A percentile compares a stretch with the other conserved stretches of the same genome.
Conservation (phyloP, 768 basidiomycete genomes). For the Lyophyllum semitale region DNA sequence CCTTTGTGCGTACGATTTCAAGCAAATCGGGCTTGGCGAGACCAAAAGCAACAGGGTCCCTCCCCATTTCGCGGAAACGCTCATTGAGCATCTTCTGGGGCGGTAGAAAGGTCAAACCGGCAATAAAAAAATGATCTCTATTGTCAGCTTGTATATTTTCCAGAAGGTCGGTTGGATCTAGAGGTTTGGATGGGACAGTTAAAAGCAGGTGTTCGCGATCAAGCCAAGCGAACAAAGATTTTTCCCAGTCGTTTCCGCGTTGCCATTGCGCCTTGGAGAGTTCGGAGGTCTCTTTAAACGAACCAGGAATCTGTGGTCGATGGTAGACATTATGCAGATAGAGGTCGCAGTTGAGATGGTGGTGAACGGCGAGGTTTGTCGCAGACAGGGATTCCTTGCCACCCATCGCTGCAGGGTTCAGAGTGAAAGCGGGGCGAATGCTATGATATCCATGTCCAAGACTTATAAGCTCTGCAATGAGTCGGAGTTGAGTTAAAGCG, state of each 20-base stretch:
- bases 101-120: slow-evolving; percentile 43
- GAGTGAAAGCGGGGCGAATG: slow-evolving; percentile 46
- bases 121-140: slow-evolving; percentile 46
- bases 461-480: not conserved
- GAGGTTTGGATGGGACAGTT: slow-evolving; percentile 36
- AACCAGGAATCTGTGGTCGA: slow-evolving; percentile 15
- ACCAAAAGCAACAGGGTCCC: slow-evolving; percentile 40
- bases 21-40: slow-evolving; percentile 51
- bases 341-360: slow-evolving; percentile 51
- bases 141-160: slow-evolving; percentile 47
- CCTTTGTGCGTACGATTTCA: slow-evolving; percentile 37
- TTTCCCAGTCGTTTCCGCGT: slow-evolving; percentile 50
- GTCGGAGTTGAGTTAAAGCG: not conserved
- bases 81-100: slow-evolving; percentile 34
- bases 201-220: slow-evolving; percentile 41
- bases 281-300: not conserved
- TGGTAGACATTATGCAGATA: slow-evolving; percentile 42
- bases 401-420: slow-evolving; percentile 30
- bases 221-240: slow-evolving; percentile 40
- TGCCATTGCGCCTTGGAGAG: slow-evolving; percentile 34
- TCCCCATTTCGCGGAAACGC: slow-evolving; percentile 33
- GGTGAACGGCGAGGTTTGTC: slow-evolving; percentile 46
- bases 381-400: slow-evolving; percentile 40
- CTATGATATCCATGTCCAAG: slow-evolving; percentile 27
- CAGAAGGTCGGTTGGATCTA: slow-evolving; percentile 32